These are phyloP conservation scores for Vitis cinerea DNA, from an alignment of 164 flowering plant genomes.

Conservation along the genomic window DNA sequence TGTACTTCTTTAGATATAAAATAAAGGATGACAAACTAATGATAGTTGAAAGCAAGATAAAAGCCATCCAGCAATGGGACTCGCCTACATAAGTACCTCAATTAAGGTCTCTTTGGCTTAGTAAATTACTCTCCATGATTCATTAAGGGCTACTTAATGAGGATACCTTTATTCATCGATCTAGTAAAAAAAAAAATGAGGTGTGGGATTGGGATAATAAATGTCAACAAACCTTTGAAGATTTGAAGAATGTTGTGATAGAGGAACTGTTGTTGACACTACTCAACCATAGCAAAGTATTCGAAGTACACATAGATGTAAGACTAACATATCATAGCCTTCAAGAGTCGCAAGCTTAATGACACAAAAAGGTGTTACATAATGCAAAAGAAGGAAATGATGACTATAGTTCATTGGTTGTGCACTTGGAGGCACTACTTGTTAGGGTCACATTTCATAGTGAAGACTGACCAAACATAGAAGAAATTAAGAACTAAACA, in stretches of 20 bases:
- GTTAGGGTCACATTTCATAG: neutral
- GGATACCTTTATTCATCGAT: neutral
- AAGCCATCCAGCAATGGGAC: neutral
- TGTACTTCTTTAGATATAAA: neutral
- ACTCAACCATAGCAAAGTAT: neutral
- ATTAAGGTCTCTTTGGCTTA: neutral
- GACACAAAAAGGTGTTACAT: neutral
- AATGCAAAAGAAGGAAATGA: neutral
- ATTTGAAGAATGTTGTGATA: neutral
- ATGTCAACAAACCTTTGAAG: slow-evolving; percentile 7
- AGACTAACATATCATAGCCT: slow-evolving; percentile 8
- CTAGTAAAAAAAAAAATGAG: neutral
- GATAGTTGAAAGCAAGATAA: slow-evolving; percentile 2
- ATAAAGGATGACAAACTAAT: neutral
- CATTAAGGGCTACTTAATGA: neutral
- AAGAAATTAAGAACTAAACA: slow-evolving; percentile 4
- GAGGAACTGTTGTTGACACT: neutral
- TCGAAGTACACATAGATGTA: slow-evolving; percentile 8
- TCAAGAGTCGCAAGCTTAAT: slow-evolving; percentile 6
- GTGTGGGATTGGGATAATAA: neutral
- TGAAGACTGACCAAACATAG: neutral
- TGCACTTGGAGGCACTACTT: slow-evolving; percentile 7
- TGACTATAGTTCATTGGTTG: slow-evolving; percentile 2
- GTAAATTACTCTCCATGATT: slow-evolving; percentile 7
- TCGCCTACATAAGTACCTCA: neutral